These are phyloP conservation scores for Fusarium secorum DNA, from an alignment of 2,329 filamentous ascomycete species.

Conservation along the genomic window DNA sequence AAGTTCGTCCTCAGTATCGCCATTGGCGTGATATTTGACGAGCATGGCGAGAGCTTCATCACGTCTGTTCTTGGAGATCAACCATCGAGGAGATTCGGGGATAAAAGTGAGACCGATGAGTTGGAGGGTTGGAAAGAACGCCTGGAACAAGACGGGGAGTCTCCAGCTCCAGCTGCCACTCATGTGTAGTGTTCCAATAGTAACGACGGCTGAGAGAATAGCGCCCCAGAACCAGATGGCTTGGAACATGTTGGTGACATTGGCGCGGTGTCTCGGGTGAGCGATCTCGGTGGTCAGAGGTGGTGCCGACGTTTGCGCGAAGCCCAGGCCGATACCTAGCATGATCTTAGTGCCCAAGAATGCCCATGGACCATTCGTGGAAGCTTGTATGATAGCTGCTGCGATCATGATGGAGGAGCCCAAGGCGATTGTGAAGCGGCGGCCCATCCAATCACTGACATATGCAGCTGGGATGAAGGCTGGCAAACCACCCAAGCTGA, in stretches of 20 bases:
- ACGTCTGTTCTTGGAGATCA: conserved; percentile 37
- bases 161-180: conserved; percentile 25
- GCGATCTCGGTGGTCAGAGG: conserved; percentile 23
- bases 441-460: conserved; percentile 23
- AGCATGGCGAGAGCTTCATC: conserved; percentile 60
- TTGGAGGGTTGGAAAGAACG: conserved; percentile 6
- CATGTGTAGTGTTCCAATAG: conserved; percentile 25
- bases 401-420: conserved; percentile 20
- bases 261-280: conserved; percentile 26
- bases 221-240: conserved; percentile 29
- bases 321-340: conserved; percentile 24
- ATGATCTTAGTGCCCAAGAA: conserved; percentile 23
- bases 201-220: conserved; percentile 19
- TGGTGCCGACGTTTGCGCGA: conserved; percentile 26
- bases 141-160: conserved; percentile 21
- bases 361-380: conserved; percentile 3
- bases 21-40: conserved; percentile 58
- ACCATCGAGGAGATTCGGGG: conserved; percentile 55
- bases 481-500: conserved; percentile 30
- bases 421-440: conserved; percentile 22
- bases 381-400: conserved; percentile 7
- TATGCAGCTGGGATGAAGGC: conserved; percentile 26
- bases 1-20: conserved; percentile 51
- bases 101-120: conserved; percentile 2
- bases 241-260: conserved; percentile 30